Percentiles rank a stretch among this genome's conserved stretches.
Evolutionary conservation across 139 green algal species (phyloP).

Genomic region (Coccomyxa sp.): DNA sequence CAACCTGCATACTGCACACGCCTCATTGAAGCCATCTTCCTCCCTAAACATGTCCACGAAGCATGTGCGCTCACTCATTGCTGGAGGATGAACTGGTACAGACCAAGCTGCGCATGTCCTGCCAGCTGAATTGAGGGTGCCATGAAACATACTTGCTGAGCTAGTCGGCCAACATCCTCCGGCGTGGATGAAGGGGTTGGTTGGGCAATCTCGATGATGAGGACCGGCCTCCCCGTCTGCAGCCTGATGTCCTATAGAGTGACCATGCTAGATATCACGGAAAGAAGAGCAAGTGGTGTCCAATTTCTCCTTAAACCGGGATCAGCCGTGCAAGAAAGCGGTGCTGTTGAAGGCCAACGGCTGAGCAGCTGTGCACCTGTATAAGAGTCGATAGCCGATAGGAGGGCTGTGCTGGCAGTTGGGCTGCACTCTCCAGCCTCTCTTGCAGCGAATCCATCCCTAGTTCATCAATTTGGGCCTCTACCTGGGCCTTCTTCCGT

Average conservation of each 20-base stretch:
- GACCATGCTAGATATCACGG: too few species aligned
- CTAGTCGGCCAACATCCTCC: constrained; percentile 35
- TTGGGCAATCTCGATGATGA: constrained; percentile 45
- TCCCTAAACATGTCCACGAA: not conserved
- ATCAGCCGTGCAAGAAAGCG: too few species aligned
- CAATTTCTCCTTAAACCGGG: too few species aligned
- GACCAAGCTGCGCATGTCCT: not conserved
- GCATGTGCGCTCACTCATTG: not conserved
- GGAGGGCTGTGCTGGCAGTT: constrained; percentile 29
- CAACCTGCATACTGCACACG: constrained; percentile 12
- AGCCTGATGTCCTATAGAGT: not conserved
- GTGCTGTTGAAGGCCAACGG: too few species aligned
- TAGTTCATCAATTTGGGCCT: constrained; percentile 33
- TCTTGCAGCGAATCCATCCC: constrained; percentile 60
- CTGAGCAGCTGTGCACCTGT: constrained; percentile 18
- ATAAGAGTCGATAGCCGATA: constrained; percentile 59
- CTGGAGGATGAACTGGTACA: not conserved
- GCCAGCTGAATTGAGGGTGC: not conserved
- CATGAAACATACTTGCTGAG: not conserved
- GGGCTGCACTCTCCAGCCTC: constrained; percentile 41
- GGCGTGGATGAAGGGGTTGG: constrained; percentile 8
- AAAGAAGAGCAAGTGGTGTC: too few species aligned
- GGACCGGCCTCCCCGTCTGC: constrained; percentile 15
- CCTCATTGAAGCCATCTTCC: not conserved
- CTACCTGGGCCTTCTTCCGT: constrained; percentile 45